Percentiles rank a stretch among this genome's conserved stretches.
These are phyloP conservation scores for Phycomyces blakesleeanus DNA, from an alignment of 192 early-diverging fungal genomes.

Conservation along the genomic window DNA sequence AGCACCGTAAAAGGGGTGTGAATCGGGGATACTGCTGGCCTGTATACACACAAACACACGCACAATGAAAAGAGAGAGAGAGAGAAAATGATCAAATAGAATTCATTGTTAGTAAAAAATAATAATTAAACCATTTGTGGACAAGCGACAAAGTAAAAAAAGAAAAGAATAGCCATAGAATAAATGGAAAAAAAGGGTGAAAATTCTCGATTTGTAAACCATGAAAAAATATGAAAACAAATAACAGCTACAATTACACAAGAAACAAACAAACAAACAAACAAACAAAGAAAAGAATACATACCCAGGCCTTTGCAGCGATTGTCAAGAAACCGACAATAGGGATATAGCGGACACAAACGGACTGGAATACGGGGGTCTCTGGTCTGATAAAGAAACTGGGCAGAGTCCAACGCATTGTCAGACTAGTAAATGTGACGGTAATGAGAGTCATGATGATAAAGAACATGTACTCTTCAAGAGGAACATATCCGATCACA, in stretches of 20 bases:
- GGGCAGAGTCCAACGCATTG: slow-evolving; percentile 36
- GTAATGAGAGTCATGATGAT: slow-evolving; percentile 51
- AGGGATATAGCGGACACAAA: slow-evolving; percentile 22
- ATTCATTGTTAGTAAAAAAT: too few species aligned
- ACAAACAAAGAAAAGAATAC: slow-evolving; percentile 8
- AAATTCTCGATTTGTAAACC: too few species aligned
- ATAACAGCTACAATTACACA: too few species aligned
- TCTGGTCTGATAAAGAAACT: slow-evolving; percentile 22
- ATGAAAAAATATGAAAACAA: too few species aligned
- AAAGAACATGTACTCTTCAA: slow-evolving; percentile 60
- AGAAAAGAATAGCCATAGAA: too few species aligned
- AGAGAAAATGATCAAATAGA: too few species aligned
- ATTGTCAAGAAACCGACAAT: slow-evolving; percentile 14
- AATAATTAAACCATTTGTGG: too few species aligned
- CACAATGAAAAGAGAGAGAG: too few species aligned
- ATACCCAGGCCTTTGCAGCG: slow-evolving; percentile 28
- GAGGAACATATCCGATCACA: slow-evolving; percentile 55
- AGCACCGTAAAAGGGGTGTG: slow-evolving; percentile 40
- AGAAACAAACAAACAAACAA: too few species aligned
- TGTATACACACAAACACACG: slow-evolving; percentile 5
- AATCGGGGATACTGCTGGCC: slow-evolving; percentile 29
- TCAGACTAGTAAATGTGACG: slow-evolving; percentile 27
- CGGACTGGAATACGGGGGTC: slow-evolving; percentile 1
- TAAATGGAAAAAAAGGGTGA: too few species aligned
- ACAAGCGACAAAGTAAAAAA: too few species aligned